Percentiles rank a stretch among this genome's conserved stretches.
phyloP scores from a whole-genome alignment of 1,284 basidiomycete species.

The Somion occarium region DNA sequence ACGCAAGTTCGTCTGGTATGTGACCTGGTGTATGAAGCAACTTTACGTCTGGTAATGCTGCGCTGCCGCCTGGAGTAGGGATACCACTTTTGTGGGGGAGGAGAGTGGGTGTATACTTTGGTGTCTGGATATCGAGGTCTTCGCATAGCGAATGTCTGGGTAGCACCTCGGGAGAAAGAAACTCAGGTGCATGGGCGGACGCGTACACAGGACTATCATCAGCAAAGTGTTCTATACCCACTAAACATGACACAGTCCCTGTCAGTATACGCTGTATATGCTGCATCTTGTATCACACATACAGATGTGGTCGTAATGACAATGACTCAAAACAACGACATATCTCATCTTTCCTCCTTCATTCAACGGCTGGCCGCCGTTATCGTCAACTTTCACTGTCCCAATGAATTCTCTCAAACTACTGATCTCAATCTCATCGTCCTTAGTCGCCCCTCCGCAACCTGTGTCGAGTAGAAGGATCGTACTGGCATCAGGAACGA shows the following conservation, averaged over 20 bases:
- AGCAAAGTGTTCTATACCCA: constrained; percentile 46
- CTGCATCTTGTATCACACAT: constrained; percentile 19
- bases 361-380: constrained; percentile 40
- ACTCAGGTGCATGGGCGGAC: constrained; percentile 40
- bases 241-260: too few relatives aligned
- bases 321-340: constrained; percentile 45
- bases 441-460: constrained; percentile 42
- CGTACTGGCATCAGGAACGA: constrained; percentile 33
- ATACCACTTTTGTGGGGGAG: constrained; percentile 30
- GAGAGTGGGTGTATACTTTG: constrained; percentile 39
- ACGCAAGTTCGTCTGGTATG: constrained; percentile 49
- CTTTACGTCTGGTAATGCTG: constrained; percentile 29
- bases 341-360: constrained; percentile 36
- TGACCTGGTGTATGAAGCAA: constrained; percentile 53
- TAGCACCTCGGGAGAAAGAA: constrained; percentile 35
- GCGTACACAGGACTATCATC: constrained; percentile 41
- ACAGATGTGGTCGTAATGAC: constrained; percentile 57
- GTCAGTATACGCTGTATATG: too few relatives aligned
- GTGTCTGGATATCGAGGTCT: constrained; percentile 33
- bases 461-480: constrained; percentile 51
- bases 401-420: constrained; percentile 41
- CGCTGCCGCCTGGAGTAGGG: constrained; percentile 9
- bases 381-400: constrained; percentile 36
- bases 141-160: constrained; percentile 43
- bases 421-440: constrained; percentile 35